Evolutionary conservation across 179 eudicot genomes (phyloP).

Genomic region (Actinidia arguta): DNA sequence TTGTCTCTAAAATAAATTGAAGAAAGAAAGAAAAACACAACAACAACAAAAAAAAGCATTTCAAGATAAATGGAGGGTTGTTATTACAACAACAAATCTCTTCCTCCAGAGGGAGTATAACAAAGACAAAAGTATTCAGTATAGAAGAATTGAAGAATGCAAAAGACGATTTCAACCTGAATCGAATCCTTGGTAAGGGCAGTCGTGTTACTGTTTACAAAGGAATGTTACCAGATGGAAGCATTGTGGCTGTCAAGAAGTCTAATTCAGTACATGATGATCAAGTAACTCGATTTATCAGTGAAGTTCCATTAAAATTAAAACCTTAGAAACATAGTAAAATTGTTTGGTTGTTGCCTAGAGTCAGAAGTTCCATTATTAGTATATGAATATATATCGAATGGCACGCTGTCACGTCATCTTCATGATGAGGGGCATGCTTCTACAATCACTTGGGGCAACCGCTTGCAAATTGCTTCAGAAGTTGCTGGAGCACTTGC

Average conservation of each 20-base stretch:
- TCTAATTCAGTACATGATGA: background rate
- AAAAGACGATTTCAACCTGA: background rate
- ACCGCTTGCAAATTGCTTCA: background rate
- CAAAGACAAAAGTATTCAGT: background rate
- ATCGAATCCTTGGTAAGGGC: background rate
- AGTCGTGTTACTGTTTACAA: background rate
- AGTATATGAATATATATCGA: background rate
- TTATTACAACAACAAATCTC: background rate
- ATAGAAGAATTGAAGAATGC: background rate
- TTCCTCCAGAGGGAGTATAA: background rate
- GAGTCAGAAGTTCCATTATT: background rate
- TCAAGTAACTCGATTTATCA: background rate
- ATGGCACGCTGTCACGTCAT: background rate
- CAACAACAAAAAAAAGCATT: background rate
- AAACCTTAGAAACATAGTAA: background rate
- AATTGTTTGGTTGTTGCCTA: background rate
- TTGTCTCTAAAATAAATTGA: background rate
- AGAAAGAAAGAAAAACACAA: background rate
- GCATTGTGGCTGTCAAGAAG: constrained; percentile 9
- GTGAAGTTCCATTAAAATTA: background rate
- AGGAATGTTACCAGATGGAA: background rate
- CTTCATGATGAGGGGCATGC: background rate
- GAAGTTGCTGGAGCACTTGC: constrained; percentile 7
- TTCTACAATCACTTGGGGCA: background rate
- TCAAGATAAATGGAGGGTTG: background rate